phyloP scores from a whole-genome alignment of 2,329 filamentous ascomycete genomes.

The Acephala macrosclerotiorum region DNA sequence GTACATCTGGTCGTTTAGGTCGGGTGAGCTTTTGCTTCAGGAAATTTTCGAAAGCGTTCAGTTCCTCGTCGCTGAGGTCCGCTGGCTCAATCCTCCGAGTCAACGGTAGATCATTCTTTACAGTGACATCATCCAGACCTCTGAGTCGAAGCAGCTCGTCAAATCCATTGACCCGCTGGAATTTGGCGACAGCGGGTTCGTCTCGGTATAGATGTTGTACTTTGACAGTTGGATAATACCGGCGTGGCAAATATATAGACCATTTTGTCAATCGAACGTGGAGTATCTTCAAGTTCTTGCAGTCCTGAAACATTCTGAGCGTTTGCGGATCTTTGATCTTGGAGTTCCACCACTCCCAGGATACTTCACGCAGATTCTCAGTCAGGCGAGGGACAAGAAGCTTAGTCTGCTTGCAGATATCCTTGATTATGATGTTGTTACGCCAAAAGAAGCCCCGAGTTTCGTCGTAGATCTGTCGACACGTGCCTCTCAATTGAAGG shows the following conservation, averaged over 20 bases:
- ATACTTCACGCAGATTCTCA: conserved; percentile 4
- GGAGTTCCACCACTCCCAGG: conserved; percentile 9
- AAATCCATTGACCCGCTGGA: conserved; percentile 3
- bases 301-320: not conserved
- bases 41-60: conserved; percentile 11
- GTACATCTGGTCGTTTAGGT: conserved; percentile 7
- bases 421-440: not conserved
- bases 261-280: not conserved
- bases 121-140: not conserved
- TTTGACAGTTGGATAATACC: too few relatives aligned
- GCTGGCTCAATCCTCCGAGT: not conserved
- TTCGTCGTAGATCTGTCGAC: conserved; percentile 16
- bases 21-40: conserved; percentile 1
- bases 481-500: conserved; percentile 15
- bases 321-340: conserved; percentile 8
- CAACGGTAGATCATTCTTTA: not conserved
- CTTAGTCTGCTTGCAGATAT: not conserved
- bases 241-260: not conserved
- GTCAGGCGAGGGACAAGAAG: not conserved
- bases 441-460: conserved; percentile 7
- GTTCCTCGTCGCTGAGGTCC: conserved; percentile 1
- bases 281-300: conserved; percentile 1
- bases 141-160: conserved; percentile 3
- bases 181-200: conserved; percentile 8
- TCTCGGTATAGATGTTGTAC: conserved; percentile 2